Conservation (phyloP, 2,329 filamentous ascomycete genomes). For the Mariannaea elegans region DNA sequence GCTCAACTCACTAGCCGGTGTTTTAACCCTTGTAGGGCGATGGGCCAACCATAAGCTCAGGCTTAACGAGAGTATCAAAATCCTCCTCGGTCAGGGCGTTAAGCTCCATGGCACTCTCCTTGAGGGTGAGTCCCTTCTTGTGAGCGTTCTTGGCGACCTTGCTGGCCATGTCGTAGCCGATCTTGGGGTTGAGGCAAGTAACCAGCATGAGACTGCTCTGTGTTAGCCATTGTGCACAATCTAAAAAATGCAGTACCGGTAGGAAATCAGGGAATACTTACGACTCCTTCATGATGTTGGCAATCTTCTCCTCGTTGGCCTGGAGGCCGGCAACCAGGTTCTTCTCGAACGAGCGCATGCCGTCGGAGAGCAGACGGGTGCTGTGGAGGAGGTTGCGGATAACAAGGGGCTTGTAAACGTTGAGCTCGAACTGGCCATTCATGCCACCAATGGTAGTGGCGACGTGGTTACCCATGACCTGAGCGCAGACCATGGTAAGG, state of each 20-base stretch:
- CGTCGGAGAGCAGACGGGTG: slow-evolving; percentile 85
- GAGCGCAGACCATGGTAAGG: slow-evolving; percentile 95
- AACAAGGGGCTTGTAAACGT: slow-evolving; percentile 97
- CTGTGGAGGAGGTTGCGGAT: slow-evolving; percentile 97
- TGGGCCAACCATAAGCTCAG: slow-evolving; percentile 94
- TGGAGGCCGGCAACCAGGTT: slow-evolving; percentile 88
- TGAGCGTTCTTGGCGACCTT: slow-evolving; percentile 99
- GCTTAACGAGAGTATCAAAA: slow-evolving; percentile 88
- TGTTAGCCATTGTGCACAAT: no score
- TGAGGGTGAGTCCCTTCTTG: slow-evolving; percentile 95
- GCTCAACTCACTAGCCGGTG: no score
- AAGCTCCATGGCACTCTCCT: slow-evolving; percentile 93
- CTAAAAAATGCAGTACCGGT: no score
- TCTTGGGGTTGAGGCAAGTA: slow-evolving; percentile 96
- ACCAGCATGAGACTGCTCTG: slow-evolving; percentile 97
- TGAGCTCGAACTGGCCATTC: slow-evolving; percentile 98
- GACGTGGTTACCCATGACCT: slow-evolving; percentile 98
- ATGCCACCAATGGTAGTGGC: slow-evolving; percentile 93
- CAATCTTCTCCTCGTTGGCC: slow-evolving; percentile 94
- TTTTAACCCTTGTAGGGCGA: slow-evolving; percentile 63
- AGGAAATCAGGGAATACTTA: slow-evolving; percentile 56
- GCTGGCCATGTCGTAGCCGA: slow-evolving; percentile 96
- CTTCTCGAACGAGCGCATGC: slow-evolving; percentile 94
- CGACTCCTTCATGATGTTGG: slow-evolving; percentile 92
- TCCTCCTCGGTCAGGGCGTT: slow-evolving; percentile 87